Evolutionary conservation across 495 filamentous ascomycete species (phyloP).

Genomic region (Trichoderma gamsii): DNA sequence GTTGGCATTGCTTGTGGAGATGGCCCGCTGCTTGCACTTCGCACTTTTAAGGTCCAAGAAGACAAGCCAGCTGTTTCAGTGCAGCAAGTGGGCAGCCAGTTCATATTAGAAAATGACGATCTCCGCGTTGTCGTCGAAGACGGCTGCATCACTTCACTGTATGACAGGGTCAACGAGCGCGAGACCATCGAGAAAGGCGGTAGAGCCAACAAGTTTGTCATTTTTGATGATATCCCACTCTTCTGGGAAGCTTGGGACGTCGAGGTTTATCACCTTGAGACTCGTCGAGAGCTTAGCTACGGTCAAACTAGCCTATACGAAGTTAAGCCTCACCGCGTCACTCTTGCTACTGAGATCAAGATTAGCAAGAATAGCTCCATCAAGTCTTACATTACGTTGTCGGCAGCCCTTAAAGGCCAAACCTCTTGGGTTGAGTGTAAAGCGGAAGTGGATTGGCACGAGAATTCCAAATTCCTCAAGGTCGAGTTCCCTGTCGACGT

Average conservation of each 20-base stretch:
- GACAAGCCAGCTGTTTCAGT: conserved; percentile 44
- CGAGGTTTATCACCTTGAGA: conserved; percentile 90
- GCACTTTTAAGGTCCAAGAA: conserved; percentile 39
- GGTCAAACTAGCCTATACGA: conserved; percentile 65
- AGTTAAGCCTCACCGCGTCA: conserved; percentile 65
- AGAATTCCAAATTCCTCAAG: conserved; percentile 96
- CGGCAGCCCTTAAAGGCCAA: conserved; percentile 55
- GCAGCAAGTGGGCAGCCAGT: conserved; percentile 49
- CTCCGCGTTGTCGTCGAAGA: conserved; percentile 63
- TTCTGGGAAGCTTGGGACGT: conserved; percentile 99
- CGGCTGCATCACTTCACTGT: conserved; percentile 76
- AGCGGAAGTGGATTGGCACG: conserved; percentile 84
- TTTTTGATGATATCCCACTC: conserved; percentile 95
- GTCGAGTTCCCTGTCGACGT: conserved; percentile 96
- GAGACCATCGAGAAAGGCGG: conserved; percentile 73
- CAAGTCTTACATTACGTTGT: conserved; percentile 77
- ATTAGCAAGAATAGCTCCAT: conserved; percentile 86
- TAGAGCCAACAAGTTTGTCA: conserved; percentile 86
- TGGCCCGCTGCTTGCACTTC: conserved; percentile 44
- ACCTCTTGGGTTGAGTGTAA: conserved; percentile 71
- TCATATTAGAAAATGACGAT: conserved; percentile 69
- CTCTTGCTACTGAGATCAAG: conserved; percentile 70
- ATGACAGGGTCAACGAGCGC: conserved; percentile 61
- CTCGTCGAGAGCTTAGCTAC: conserved; percentile 64
- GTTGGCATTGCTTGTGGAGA: conserved; percentile 44